Evolutionary conservation across 208 protist genomes (phyloP).

Genomic region (Hexamita inflata): DNA sequence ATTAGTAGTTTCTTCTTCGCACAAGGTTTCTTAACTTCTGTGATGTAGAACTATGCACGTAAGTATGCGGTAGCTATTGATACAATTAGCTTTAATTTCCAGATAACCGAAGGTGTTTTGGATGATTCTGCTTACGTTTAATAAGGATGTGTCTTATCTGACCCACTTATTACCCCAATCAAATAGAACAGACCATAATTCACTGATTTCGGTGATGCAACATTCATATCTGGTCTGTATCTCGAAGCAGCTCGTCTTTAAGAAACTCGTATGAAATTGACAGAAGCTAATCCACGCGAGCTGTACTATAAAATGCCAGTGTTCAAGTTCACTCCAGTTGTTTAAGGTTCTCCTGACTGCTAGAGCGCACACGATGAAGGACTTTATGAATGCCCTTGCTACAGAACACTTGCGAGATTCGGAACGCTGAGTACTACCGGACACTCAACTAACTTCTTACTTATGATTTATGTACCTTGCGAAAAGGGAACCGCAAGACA

Average conservation of each 20-base stretch:
- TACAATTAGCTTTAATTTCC: constrained; percentile 62
- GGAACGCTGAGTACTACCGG: constrained; percentile 81
- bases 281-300: constrained; percentile 69
- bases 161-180: neutral
- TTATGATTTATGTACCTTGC: constrained; percentile 59
- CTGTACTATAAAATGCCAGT: constrained; percentile 69
- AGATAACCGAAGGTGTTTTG: constrained; percentile 51
- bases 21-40: constrained; percentile 82
- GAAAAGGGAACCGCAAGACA: constrained; percentile 54
- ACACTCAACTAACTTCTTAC: constrained; percentile 87
- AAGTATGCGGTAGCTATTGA: constrained; percentile 51
- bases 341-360: neutral
- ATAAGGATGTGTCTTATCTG: neutral
- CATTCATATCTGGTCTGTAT: constrained; percentile 78
- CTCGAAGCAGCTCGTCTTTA: constrained; percentile 65
- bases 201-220: no score
- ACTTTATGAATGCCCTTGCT: constrained; percentile 71
- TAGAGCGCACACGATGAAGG: constrained; percentile 4
- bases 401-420: constrained; percentile 72
- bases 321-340: constrained; percentile 68
- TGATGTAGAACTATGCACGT: constrained; percentile 74
- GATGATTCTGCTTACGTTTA: neutral
- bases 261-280: constrained; percentile 1
- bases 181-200: neutral
- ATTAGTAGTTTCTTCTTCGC: constrained; percentile 88